A percentile compares a stretch with the other conserved stretches of the same genome.
These are phyloP conservation scores for Misopates orontium DNA, from an alignment of 257 asterid species.

Conservation along the genomic window DNA sequence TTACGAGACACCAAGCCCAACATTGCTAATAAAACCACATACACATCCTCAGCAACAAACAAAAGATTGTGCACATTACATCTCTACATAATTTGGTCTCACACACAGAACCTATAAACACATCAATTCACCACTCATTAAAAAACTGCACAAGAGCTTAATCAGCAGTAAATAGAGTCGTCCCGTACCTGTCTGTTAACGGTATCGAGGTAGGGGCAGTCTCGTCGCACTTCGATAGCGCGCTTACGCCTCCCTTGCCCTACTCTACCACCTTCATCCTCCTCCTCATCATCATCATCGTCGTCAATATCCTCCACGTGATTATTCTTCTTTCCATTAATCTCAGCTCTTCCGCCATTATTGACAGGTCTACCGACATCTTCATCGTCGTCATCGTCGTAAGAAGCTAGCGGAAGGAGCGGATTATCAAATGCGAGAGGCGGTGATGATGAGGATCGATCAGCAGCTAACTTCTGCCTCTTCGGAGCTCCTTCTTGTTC, in stretches of 20 bases:
- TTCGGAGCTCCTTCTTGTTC: slow-evolving; percentile 45
- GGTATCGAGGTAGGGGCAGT: slow-evolving; percentile 95
- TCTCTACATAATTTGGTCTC: too few relatives aligned
- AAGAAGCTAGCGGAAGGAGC: slow-evolving; percentile 78
- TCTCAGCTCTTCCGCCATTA: slow-evolving; percentile 26
- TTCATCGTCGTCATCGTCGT: slow-evolving; percentile 74
- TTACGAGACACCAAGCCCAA: too few relatives aligned
- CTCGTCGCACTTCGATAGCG: slow-evolving; percentile 73
- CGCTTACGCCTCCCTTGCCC: slow-evolving; percentile 51
- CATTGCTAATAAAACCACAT: too few relatives aligned
- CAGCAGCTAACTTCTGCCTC: slow-evolving; percentile 54
- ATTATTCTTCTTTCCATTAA: slow-evolving; percentile 38
- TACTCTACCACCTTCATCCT: slow-evolving; percentile 27
- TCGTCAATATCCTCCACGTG: too few relatives aligned
- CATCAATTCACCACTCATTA: too few relatives aligned
- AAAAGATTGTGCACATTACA: too few relatives aligned
- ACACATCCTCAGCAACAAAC: too few relatives aligned
- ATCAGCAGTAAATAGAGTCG: too few relatives aligned
- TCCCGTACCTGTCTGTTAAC: slow-evolving; percentile 85
- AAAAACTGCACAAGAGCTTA: too few relatives aligned
- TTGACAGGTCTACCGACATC: slow-evolving; percentile 26
- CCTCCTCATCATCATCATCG: slow-evolving; percentile 48
- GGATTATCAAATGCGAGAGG: slow-evolving; percentile 63
- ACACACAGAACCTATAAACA: too few relatives aligned
- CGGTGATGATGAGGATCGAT: slow-evolving; percentile 28